Evolutionary conservation across 1,139 yeast species (phyloP).

Genomic region (Lizanozyma gosingica): DNA sequence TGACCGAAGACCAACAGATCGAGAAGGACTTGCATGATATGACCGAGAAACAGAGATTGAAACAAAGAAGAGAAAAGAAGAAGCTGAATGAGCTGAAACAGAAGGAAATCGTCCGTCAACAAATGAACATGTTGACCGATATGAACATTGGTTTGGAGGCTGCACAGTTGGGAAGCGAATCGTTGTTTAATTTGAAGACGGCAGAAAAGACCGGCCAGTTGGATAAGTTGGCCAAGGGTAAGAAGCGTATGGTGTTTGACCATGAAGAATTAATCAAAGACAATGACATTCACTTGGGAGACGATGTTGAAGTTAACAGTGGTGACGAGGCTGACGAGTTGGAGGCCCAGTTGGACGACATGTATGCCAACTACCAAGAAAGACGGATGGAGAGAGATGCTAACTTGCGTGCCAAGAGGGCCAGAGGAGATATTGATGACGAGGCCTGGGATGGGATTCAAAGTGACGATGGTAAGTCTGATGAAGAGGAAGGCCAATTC

Average conservation of each 20-base stretch:
- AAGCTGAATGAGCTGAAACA: constrained; percentile 75
- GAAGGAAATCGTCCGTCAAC: constrained; percentile 84
- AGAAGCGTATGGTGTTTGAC: constrained; percentile 64
- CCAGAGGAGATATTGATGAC: constrained; percentile 72
- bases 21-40: constrained; percentile 75
- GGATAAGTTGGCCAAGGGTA: constrained; percentile 68
- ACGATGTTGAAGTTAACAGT: constrained; percentile 27
- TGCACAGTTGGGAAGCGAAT: constrained; percentile 70
- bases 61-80: constrained; percentile 72
- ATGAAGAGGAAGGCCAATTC: constrained; percentile 27
- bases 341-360: constrained; percentile 72
- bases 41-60: constrained; percentile 61
- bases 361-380: constrained; percentile 71
- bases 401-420: constrained; percentile 66
- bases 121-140: constrained; percentile 93
- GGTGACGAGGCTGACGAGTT: constrained; percentile 61
- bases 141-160: constrained; percentile 92
- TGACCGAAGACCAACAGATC: constrained; percentile 85
- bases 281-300: constrained; percentile 40
- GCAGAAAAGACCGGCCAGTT: constrained; percentile 85
- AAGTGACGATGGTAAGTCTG: constrained; percentile 29
- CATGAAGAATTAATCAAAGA: constrained; percentile 46
- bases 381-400: constrained; percentile 74
- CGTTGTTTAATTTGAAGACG: constrained; percentile 69
- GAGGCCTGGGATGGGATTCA: constrained; percentile 86